A percentile compares a stretch with the other conserved stretches of the same genome.
Evolutionary conservation across 331 rosid genomes (phyloP).

Genomic region (Malus hybrid): DNA sequence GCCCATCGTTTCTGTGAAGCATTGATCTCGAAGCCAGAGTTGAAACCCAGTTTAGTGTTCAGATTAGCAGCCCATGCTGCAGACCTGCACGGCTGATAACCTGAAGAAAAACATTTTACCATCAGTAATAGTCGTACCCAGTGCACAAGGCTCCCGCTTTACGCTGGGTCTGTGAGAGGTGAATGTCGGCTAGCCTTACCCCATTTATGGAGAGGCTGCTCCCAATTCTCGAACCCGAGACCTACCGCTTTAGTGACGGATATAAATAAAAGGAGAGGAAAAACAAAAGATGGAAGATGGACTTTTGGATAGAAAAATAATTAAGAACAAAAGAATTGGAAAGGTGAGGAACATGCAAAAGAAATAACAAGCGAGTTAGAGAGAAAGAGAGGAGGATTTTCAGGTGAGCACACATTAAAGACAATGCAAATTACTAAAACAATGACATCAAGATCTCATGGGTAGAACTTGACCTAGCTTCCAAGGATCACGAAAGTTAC

Average conservation of each 20-base stretch:
- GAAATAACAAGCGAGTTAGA: neutral
- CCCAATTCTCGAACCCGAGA: no score
- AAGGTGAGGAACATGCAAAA: neutral
- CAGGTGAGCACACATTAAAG: neutral
- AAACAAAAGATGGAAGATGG: neutral
- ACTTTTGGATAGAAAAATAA: neutral
- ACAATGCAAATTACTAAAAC: neutral
- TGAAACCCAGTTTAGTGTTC: slow-evolving; percentile 16
- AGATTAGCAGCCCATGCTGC: slow-evolving; percentile 14
- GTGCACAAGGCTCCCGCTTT: no score
- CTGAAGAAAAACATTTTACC: slow-evolving; percentile 28
- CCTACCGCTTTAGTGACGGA: no score
- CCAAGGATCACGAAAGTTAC: neutral
- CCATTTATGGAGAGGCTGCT: no score
- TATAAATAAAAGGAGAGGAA: neutral
- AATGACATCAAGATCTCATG: neutral
- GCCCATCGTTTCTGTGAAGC: slow-evolving; percentile 59
- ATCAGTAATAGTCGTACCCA: neutral
- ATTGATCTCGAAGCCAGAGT: slow-evolving; percentile 17
- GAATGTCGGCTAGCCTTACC: no score
- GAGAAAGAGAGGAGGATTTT: neutral
- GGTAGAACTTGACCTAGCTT: neutral
- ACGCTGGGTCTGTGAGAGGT: no score
- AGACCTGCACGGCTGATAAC: slow-evolving; percentile 35
- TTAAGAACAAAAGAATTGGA: neutral